Evolutionary conservation across 2,329 filamentous ascomycete species (phyloP).

Genomic region (Emmonsiellopsis sp.): DNA sequence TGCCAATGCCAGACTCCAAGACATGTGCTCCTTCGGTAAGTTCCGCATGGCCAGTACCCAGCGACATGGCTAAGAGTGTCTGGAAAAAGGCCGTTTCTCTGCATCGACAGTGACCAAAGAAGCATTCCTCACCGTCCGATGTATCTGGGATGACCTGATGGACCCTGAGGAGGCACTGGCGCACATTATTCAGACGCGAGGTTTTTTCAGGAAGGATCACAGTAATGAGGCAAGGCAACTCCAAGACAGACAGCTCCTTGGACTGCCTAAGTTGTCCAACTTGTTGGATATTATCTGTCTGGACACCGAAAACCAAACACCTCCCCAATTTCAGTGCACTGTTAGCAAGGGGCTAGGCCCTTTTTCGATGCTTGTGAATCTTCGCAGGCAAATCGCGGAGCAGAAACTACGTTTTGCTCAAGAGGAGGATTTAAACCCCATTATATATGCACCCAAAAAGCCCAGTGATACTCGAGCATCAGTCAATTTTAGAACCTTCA

Average conservation of each 20-base stretch:
- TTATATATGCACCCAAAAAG: slow-evolving; percentile 1
- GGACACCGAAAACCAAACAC: background rate
- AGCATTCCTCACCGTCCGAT: slow-evolving; percentile 3
- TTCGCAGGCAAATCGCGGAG: slow-evolving; percentile 5
- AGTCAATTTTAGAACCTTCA: background rate
- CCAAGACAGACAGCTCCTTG: background rate
- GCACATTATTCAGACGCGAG: background rate
- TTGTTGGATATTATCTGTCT: slow-evolving; percentile 5
- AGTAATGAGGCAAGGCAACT: background rate
- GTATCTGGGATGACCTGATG: slow-evolving; percentile 1
- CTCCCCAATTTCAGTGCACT: slow-evolving; percentile 1
- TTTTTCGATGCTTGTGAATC: slow-evolving; percentile 8
- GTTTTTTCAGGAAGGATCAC: slow-evolving; percentile 1
- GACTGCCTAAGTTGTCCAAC: background rate
- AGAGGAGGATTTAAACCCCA: background rate
- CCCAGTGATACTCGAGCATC: background rate
- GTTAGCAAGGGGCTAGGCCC: slow-evolving; percentile 8
- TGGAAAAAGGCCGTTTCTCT: slow-evolving; percentile 3
- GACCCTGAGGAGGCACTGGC: background rate
- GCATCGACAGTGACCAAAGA: slow-evolving; percentile 5
- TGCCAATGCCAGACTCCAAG: background rate
- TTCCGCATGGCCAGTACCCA: too few relatives aligned
- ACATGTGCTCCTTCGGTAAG: background rate
- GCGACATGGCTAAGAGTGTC: too few relatives aligned
- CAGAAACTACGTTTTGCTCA: background rate